Base-by-base conservation (phyloP, 2,329 filamentous ascomycete genomes). In the Alternaria arborescens region DNA sequence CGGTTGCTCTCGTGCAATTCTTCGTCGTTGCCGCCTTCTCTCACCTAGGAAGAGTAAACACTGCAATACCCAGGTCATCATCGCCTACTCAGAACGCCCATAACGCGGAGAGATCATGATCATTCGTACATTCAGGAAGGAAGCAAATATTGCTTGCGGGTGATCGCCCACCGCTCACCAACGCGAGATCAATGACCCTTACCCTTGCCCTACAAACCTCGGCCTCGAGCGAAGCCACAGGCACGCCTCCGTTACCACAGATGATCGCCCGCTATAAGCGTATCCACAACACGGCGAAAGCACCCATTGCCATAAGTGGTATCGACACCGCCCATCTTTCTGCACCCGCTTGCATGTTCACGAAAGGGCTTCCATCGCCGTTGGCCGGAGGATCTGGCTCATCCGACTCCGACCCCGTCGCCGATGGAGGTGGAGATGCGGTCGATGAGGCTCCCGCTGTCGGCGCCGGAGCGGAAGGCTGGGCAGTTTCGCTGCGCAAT, bases 311-410 rank as follows among this genome's bases (percentile, higher is more conserved):
- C 16, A 63, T n/a, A 2, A 66, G 7, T 7, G 51, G 34, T 18
- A 46, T 47, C 4, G 64, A 61, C 8, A 68, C 20, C 14, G 51
- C 26, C 62, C 60, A 66, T 18, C 43, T 62, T 5, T 41, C 38
- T 32, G 67, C 64, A 16, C 58, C 64, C n/a, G 69, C 71, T 32
- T 72, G 67, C 67, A 69, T 68, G 34, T 73, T 71, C 32, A 69
- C 68, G 48, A 74, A 74, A 6, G 69, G 71, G 40, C 70, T 74
- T 18, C 71, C 72, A 32, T 71, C 68, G 50, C 62, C 65, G 34
- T 66, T 67, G 16, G 57, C 50, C 16, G 66, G 58, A 18, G 42
- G 36, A 18, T 51, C 34, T 24, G 66, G 43, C 52, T 63, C 55
- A 47, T 62, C 41, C 30, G 67, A 54, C 20, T 32, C 48, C 44